Percentiles rank a stretch among this genome's conserved stretches.
Conservation (phyloP, 371 early-diverging fungal genomes). For the Parasitella parasitica region DNA sequence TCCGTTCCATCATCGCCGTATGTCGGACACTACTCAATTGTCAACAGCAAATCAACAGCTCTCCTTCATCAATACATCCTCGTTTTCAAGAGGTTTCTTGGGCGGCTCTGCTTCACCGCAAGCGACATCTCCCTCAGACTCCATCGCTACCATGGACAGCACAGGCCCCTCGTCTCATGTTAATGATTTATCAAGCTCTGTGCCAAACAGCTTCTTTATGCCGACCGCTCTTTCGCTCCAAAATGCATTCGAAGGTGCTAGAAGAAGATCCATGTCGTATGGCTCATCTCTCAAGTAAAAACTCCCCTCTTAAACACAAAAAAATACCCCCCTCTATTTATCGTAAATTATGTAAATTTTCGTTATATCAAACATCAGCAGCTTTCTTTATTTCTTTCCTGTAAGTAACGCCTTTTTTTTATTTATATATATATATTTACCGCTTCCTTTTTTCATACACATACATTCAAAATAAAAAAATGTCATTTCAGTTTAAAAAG, state of each 20-base stretch:
- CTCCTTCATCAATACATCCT: conserved; percentile 22
- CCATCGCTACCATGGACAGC: not conserved
- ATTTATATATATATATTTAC: no score
- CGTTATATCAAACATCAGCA: not conserved
- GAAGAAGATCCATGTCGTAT: conserved; percentile 54
- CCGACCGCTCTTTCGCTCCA: conserved; percentile 51
- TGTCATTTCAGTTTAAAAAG: not conserved
- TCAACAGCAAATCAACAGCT: conserved; percentile 21
- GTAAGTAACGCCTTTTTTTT: not conserved
- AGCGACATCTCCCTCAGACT: conserved; percentile 21
- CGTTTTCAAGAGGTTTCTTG: conserved; percentile 20
- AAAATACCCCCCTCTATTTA: not conserved
- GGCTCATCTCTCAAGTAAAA: not conserved
- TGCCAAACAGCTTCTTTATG: conserved; percentile 33
- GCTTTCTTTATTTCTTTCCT: not conserved
- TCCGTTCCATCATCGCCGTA: conserved; percentile 47
- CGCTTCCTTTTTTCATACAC: not conserved
- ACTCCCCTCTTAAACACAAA: not conserved
- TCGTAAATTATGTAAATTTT: conserved; percentile 1
- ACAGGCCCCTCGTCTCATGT: not conserved
- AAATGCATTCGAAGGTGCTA: conserved; percentile 51
- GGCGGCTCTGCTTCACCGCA: conserved; percentile 23
- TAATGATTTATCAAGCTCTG: conserved; percentile 16
- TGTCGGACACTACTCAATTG: conserved; percentile 37
- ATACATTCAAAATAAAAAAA: not conserved